A percentile compares a stretch with the other conserved stretches of the same genome.
Conservation (phyloP, 2,329 filamentous ascomycete genomes). For the Diplodia scrobiculata region DNA sequence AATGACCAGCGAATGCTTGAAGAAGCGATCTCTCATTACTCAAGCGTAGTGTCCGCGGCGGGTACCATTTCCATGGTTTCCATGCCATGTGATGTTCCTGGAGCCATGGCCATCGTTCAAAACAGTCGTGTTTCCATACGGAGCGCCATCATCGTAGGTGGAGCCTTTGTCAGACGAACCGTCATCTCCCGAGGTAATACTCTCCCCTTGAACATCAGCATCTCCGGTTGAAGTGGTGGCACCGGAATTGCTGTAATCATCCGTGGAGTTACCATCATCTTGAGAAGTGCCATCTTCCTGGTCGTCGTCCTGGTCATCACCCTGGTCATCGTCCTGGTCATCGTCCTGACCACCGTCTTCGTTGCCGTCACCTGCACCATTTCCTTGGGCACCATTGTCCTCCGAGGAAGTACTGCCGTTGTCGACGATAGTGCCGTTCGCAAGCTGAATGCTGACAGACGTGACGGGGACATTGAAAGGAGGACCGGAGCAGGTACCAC, state of each 20-base stretch:
- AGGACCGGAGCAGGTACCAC: constrained; percentile 1
- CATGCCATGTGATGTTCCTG: too few relatives aligned
- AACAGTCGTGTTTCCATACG: too few relatives aligned
- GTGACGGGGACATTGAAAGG: constrained; percentile 5
- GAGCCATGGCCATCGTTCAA: too few relatives aligned
- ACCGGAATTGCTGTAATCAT: not conserved
- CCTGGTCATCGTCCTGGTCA: too few relatives aligned
- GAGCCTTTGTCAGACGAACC: not conserved
- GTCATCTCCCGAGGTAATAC: not conserved
- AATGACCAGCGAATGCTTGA: too few relatives aligned
- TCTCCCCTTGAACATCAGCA: not conserved
- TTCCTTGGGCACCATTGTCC: not conserved
- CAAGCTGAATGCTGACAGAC: not conserved
- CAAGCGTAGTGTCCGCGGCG: too few relatives aligned
- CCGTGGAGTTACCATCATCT: not conserved
- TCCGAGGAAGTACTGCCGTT: not conserved
- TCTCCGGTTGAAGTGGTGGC: not conserved
- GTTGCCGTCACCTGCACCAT: not conserved
- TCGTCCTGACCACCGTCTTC: not conserved
- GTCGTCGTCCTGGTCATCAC: not conserved
- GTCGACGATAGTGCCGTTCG: not conserved
- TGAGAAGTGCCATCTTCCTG: too few relatives aligned
- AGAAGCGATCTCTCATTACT: too few relatives aligned
- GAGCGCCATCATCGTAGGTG: not conserved
- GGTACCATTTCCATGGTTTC: too few relatives aligned